Base-by-base conservation (phyloP, 306 rosid genomes). In the Citrullus mucosospermus region DNA sequence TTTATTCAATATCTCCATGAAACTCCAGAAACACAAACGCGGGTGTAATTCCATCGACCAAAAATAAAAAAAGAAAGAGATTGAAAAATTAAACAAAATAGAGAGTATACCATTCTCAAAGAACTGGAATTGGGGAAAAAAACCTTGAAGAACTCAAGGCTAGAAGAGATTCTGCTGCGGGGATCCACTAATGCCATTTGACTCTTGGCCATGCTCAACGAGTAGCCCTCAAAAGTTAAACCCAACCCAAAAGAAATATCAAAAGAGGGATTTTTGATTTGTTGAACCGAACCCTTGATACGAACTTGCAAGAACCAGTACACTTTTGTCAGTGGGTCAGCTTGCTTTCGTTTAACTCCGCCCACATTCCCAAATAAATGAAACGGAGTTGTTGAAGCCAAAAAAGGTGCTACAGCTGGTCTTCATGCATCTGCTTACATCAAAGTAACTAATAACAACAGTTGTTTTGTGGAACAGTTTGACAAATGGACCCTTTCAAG, bases 131-230 rank as follows among this genome's bases (percentile, higher is more conserved):
- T 32, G 22, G 83, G 83, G 36, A 73, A 41, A 61, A 80, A 80
- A 16, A 74, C 66, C 77, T 73, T 73, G 77, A 73, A 73, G 61
- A 73, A 73, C 74, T 80, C 83, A 15, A 65, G 79, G 12, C 5
- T 18, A 10, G 61, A 78, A 59, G 80, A 5, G 57, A 74, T 3
- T 48, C 25, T 20, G 38, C 18, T 50, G 13, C 51, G 6, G 36
- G 74, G 61, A 30, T 78, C 56, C 73, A 16, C 28, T 8, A 48
- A 0, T 4, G 38, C 36, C 74, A 41, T 48, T 67, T n/a, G 6
- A 67, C 74, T 41, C 18, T 41, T 41, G 74, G 74, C 74, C 74
- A 18, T 67, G 17, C 32, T 3, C 74, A 5, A 11, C 18, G 18
- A 68, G 50, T 41, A 43, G 43, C 17, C 55, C 55, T 43, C 28